These are phyloP conservation scores for Cytidiella melzeri DNA, from an alignment of 768 basidiomycete genomes.

Conservation along the genomic window DNA sequence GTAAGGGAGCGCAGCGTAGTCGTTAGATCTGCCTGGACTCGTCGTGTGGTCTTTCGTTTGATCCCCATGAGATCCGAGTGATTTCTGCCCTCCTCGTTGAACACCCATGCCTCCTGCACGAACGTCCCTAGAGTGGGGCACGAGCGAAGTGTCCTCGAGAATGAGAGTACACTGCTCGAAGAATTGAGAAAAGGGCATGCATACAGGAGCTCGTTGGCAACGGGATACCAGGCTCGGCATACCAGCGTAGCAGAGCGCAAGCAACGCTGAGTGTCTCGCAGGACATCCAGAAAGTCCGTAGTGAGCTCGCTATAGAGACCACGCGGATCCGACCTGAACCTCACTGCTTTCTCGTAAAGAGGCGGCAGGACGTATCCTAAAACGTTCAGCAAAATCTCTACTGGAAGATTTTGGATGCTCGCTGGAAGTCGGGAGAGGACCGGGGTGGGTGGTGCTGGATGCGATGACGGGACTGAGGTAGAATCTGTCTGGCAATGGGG, in stretches of 20 bases:
- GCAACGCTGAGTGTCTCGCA: conserved; percentile 4
- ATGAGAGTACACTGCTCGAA: not conserved
- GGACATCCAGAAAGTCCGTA: conserved; percentile 5
- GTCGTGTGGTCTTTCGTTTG: conserved; percentile 3
- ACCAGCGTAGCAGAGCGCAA: conserved; percentile 6
- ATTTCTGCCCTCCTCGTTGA: conserved; percentile 9
- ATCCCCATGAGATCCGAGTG: conserved; percentile 1
- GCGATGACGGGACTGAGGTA: conserved; percentile 12
- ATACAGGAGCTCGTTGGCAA: conserved; percentile 8
- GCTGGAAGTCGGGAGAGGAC: conserved; percentile 9
- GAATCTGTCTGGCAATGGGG: not conserved
- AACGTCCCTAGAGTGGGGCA: conserved; percentile 1
- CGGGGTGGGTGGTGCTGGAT: not conserved
- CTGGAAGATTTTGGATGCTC: conserved; percentile 11
- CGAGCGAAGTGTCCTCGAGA: conserved; percentile 5
- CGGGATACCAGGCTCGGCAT: conserved; percentile 9
- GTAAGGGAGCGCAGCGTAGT: conserved; percentile 7
- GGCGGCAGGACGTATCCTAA: conserved; percentile 10
- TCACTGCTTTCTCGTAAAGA: conserved; percentile 2
- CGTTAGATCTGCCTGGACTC: conserved; percentile 8
- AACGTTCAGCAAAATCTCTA: conserved; percentile 10
- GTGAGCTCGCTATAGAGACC: conserved; percentile 5
- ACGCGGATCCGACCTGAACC: conserved; percentile 3
- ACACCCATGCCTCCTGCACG: conserved; percentile 11
- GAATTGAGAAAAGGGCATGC: conserved; percentile 9